phyloP scores from a whole-genome alignment of 2,329 filamentous ascomycete genomes.

The Colletotrichum siamense region DNA sequence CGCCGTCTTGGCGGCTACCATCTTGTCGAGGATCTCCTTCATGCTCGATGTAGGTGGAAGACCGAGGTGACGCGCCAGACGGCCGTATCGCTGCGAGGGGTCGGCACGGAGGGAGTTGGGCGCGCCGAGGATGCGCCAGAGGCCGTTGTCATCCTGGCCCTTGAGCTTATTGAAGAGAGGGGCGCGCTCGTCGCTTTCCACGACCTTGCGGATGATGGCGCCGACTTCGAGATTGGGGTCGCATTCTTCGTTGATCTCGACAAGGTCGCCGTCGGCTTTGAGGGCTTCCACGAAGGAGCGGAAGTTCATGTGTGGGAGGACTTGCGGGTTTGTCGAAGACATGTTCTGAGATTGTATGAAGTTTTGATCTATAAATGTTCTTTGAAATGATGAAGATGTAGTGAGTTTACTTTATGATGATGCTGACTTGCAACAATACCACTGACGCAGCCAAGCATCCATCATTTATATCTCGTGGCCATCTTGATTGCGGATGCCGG shows the following conservation, averaged over 20 bases:
- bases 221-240: conserved; percentile 51
- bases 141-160: conserved; percentile 43
- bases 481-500: background rate
- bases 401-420: background rate
- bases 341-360: background rate
- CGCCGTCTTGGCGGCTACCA: conserved; percentile 38
- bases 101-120: conserved; percentile 41
- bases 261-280: conserved; percentile 45
- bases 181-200: conserved; percentile 50
- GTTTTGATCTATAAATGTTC: background rate
- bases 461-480: background rate
- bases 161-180: conserved; percentile 59
- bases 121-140: conserved; percentile 53
- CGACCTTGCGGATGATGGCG: conserved; percentile 51
- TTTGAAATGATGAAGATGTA: background rate
- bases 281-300: conserved; percentile 50
- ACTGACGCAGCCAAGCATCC: background rate
- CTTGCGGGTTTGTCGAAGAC: background rate
- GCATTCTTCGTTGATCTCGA: conserved; percentile 46
- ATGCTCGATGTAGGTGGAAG: conserved; percentile 41
- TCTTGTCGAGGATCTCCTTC: conserved; percentile 45
- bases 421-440: background rate
- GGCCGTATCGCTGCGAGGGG: conserved; percentile 38
- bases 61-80: conserved; percentile 46
- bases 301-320: conserved; percentile 40